phyloP scores from a whole-genome alignment of 257 asterid genomes.

The Primulina eburnea region DNA sequence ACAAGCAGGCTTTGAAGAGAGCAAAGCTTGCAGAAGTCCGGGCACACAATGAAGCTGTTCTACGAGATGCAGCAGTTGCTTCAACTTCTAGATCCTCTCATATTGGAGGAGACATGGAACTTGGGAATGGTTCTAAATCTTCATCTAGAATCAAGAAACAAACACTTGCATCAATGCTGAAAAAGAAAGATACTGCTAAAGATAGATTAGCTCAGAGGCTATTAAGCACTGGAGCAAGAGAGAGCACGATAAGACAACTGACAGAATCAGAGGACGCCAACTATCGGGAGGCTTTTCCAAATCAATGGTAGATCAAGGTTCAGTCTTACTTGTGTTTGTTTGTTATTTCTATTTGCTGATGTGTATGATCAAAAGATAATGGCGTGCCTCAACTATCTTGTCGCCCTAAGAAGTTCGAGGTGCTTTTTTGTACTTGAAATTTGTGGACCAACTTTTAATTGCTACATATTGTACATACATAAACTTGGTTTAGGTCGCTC shows the following conservation, averaged over 20 bases:
- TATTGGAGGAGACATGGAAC: conserved; percentile 48
- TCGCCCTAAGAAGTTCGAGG: too few relatives aligned
- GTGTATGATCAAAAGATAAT: not conserved
- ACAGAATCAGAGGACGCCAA: conserved; percentile 51
- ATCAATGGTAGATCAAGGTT: conserved; percentile 63
- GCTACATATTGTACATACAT: too few relatives aligned
- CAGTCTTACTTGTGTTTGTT: too few relatives aligned
- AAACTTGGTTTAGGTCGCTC: too few relatives aligned
- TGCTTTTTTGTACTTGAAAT: too few relatives aligned
- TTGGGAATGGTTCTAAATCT: conserved; percentile 30
- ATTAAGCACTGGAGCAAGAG: conserved; percentile 48
- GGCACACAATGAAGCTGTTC: conserved; percentile 69
- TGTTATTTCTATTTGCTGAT: not conserved
- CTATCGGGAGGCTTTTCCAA: conserved; percentile 80
- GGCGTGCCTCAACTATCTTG: too few relatives aligned
- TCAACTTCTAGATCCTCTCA: conserved; percentile 63
- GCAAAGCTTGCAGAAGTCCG: conserved; percentile 77
- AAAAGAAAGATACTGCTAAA: conserved; percentile 68
- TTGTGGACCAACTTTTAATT: too few relatives aligned
- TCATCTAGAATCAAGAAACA: conserved; percentile 43
- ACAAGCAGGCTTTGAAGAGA: conserved; percentile 53
- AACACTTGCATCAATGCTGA: conserved; percentile 79
- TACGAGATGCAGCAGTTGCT: conserved; percentile 78
- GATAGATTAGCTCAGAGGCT: conserved; percentile 67
- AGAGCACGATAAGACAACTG: conserved; percentile 47